Evolutionary conservation across 2,329 filamentous ascomycete species (phyloP), one percentile per base, ranked within the genome.

Genomic region (Acrocalymma vagum): DNA sequence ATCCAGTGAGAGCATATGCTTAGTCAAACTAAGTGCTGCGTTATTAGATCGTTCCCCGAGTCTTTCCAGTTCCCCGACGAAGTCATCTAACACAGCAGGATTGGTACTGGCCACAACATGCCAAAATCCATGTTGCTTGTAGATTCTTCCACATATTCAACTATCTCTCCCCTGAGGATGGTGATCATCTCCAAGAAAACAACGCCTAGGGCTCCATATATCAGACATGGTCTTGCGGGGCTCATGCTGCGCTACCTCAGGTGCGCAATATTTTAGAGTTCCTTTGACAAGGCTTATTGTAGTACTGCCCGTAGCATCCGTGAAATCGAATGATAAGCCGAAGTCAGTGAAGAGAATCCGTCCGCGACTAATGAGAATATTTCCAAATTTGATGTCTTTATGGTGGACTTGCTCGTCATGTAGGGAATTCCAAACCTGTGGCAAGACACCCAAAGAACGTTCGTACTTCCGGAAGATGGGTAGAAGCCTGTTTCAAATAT

Each of bases 311-410:
- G 28, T 36, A 29, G 31, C 33, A 33, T 51, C 42, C 6, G 36
- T 36, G 23, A 52, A 51, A 29, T 55, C 45, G 16, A 37, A 21
- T 20, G 48, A 53, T 9, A 58, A 34, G 8, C 64, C 57, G 45
- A 68, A 68, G 36, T 67, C 62, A 4, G 60, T 52, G 20, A 65
- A 44, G 4, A 62, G 35, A 15, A 63, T 37, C 3, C 45, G 45
- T 3, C 45, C 45, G 9, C 38, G 14, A 22, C 55, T 25, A 16
- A 65, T 45, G 6, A 67, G 50, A 18, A 67, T 64, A 27, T 67
- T 69, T 7, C 27, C 23, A 10, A 63, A 62, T 33, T 65, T 67
- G 30, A 67, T 62, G 36, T 65, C 62, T 37, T 59, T 64, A 30
- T 68, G 59, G 16, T 58, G 47, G 13, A 63, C 45, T 4, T 49